A percentile compares a stretch with the other conserved stretches of the same genome.
Conservation (phyloP, 441 rosid species). For the Capsella rubella region DNA sequence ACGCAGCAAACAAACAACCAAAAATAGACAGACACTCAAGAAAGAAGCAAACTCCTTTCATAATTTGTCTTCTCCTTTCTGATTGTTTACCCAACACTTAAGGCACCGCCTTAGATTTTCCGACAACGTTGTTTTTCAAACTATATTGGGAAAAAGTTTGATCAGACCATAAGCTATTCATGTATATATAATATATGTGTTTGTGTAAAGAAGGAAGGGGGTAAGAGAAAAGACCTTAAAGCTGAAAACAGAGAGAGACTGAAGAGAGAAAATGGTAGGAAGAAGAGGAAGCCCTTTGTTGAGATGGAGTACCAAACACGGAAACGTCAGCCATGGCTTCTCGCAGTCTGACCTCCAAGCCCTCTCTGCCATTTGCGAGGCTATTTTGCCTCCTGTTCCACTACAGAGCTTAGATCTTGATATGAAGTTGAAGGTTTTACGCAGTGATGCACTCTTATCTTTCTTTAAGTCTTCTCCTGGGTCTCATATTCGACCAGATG, state of each 20-base stretch:
- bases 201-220: neutral
- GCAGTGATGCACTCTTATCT: slow-evolving; percentile 51
- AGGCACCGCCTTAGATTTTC: slow-evolving; percentile 36
- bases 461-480: slow-evolving; percentile 71
- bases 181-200: neutral
- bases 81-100: slow-evolving; percentile 8
- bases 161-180: neutral
- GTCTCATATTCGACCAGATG: slow-evolving; percentile 66
- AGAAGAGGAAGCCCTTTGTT: slow-evolving; percentile 56
- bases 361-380: slow-evolving; percentile 66
- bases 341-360: slow-evolving; percentile 67
- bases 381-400: slow-evolving; percentile 68
- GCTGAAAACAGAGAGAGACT: slow-evolving; percentile 9
- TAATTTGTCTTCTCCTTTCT: neutral
- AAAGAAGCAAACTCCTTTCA: neutral
- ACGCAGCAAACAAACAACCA: neutral
- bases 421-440: slow-evolving; percentile 40
- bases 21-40: slow-evolving; percentile 3
- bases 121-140: neutral
- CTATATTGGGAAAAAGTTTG: neutral
- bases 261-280: slow-evolving; percentile 22
- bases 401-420: slow-evolving; percentile 25
- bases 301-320: slow-evolving; percentile 51
- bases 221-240: neutral
- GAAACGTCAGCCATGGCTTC: slow-evolving; percentile 62